Conservation (phyloP, 768 basidiomycete species). For the Lactifluus subvellereus region DNA sequence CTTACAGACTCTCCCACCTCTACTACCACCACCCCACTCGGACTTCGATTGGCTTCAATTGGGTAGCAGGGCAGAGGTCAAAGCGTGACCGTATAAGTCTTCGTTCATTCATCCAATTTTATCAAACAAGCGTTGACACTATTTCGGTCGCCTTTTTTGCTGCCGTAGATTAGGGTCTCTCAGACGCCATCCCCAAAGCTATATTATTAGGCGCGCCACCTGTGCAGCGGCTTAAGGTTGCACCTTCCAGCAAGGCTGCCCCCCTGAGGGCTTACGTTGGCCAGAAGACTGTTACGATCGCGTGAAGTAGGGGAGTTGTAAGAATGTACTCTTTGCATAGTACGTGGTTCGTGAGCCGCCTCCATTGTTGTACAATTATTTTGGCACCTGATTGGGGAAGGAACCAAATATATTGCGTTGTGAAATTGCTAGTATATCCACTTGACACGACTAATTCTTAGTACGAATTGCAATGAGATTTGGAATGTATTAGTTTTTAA, state of each 20-base stretch:
- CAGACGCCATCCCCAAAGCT: constrained; percentile 72
- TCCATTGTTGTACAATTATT: not conserved
- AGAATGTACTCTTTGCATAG: not conserved
- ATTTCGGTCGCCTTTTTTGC: constrained; percentile 32
- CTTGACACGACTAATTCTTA: too few species aligned
- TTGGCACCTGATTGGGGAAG: not conserved
- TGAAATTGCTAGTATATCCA: not conserved
- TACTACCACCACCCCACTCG: too few species aligned
- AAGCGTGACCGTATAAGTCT: constrained; percentile 58
- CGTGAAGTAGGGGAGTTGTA: not conserved
- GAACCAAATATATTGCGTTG: not conserved
- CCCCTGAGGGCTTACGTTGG: constrained; percentile 35
- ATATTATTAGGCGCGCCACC: constrained; percentile 44
- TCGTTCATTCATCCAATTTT: constrained; percentile 19
- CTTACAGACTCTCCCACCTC: too few species aligned
- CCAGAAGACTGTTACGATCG: not conserved
- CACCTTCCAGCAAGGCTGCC: constrained; percentile 52
- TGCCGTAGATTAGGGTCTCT: constrained; percentile 66
- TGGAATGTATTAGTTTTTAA: too few species aligned
- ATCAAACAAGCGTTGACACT: constrained; percentile 48
- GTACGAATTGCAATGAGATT: too few species aligned
- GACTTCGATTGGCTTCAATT: too few species aligned
- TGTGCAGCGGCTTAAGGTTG: constrained; percentile 56
- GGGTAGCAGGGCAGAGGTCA: constrained; percentile 37
- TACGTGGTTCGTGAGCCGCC: not conserved